Evolutionary conservation across 768 basidiomycete genomes (phyloP), one percentile per base, ranked within the genome.

Genomic region (Boletellus emodensis): DNA sequence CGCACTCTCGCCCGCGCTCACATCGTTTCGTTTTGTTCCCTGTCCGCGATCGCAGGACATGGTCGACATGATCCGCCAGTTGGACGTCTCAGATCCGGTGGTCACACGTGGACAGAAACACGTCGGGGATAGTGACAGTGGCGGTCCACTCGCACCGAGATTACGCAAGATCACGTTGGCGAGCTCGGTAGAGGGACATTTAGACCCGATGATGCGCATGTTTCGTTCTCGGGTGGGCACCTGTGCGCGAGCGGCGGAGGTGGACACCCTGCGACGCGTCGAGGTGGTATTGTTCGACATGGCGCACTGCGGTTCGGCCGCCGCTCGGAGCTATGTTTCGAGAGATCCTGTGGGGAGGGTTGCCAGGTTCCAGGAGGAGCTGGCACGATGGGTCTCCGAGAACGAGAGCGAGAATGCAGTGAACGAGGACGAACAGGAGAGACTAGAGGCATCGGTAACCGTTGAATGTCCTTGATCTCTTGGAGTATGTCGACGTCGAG

Each of bases 151-250:
- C 1, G 24, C 53, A 2, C 56, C 49, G 38, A 38, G 2, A 7
- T 47, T 63, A 44, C 57, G 49, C 7, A 51, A 59, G 14, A 44
- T 63, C 35, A 42, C 41, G 37, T 18, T 62, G 51, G 57, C 45
- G 33, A 61, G 48, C 53, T 57, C 57, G 26, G 43, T 42, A 28
- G 53, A 51, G 32, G 37, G 22, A 1, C 46, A 40, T 44, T 26
- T 63, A 30, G 44, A 53, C 4, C 17, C 33, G 40, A 46, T 61
- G 28, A n/a, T 47, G 40, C 28, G 32, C 6, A 55, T 54, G 53
- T 37, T 46, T 33, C 46, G 44, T n/a, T 59, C 53, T 11, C 57
- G 52, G 8, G 24, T 20, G 14, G 55, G 44, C 5, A 14, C 42
- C 13, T n/a, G n/a, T 22, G 56, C 49, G 3, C 40, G 38, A 17